Base-by-base conservation (phyloP, 2,329 filamentous ascomycete species). In the Cryphonectria japonica region DNA sequence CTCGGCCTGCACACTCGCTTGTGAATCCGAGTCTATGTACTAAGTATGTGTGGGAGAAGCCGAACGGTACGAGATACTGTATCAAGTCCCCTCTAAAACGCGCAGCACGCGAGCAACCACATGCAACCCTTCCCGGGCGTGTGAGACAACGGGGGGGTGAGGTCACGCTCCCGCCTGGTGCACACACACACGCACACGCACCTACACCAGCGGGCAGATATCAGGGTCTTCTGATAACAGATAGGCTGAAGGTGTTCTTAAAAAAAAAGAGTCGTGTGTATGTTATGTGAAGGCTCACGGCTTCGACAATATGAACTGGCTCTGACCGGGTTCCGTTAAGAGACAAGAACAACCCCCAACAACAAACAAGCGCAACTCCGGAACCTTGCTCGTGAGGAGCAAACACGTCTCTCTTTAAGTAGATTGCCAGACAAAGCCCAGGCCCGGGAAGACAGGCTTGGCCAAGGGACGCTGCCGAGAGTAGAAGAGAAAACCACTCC, bases 61-160 rank as follows among this genome's bases (percentile, higher is more conserved):
- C 54, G 26, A 32, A 59, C 29, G 29, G 29, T 59, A 59, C 14
- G 29, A 59, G 54, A 34, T 34, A 50, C 46, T 50, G 46, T 50
- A 59, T 32, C 26, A 32, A 29, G 54, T 19, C 54, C 26, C 32
- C 70, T 72, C 70, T 72, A 68, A 68, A 66, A 65, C 57, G 70
- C 63, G 70, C 70, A 65, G 71, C 71, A 72, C 68, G 65, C 71
- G 71, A 72, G 62, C 71, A 72, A 14, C 29, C 54, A 59, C 29
- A 59, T 59, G 54, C 54, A 67, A 50, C 46, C 46, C 46, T 50
- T 50, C 14, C 68, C 41, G 26, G 43, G 68, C 59, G 65, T 69
- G 64, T 59, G 54, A 72, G 70, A 72, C 63, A 72, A 70, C 63
- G 67, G 26, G 29, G 16, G 32, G 16, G 26, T 26, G 34, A 57